Conservation (phyloP, 163 green algal species). For the Smithsoniella earleae region DNA sequence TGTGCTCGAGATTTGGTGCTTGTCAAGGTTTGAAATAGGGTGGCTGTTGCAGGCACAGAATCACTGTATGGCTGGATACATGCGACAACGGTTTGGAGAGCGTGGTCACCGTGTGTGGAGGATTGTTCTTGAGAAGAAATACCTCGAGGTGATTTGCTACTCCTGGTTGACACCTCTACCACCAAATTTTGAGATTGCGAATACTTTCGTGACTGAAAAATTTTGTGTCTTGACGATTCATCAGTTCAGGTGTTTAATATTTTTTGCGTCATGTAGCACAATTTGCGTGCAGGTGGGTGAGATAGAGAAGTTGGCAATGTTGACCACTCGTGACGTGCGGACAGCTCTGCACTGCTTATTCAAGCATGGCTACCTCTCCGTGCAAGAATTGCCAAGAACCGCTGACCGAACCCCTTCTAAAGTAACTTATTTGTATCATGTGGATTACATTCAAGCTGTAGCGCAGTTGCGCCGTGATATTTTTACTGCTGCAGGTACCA, state of each 20-base stretch:
- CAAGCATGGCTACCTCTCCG: background rate
- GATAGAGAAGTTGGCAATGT: background rate
- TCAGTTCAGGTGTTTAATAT: no score
- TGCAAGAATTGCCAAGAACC: conserved; percentile 1
- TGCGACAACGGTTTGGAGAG: background rate
- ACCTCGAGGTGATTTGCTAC: no score
- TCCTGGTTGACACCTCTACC: no score
- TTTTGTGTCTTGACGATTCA: no score
- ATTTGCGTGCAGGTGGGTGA: background rate
- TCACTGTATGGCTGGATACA: background rate
- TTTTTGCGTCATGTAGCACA: no score
- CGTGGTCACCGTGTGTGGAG: background rate
- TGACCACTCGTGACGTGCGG: background rate
- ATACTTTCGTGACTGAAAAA: no score
- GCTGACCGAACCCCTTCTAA: background rate
- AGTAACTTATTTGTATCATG: background rate
- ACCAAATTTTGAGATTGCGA: no score
- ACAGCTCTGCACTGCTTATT: conserved; percentile 7
- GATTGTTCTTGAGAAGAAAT: background rate
- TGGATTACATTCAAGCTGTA: background rate
- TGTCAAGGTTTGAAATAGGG: no score
- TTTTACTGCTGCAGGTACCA: background rate
- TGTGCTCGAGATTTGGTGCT: no score
- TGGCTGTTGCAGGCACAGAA: conserved; percentile 15
- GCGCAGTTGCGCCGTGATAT: background rate